Percentiles rank a stretch among this genome's conserved stretches.
Conservation (phyloP, 1,284 basidiomycete species). For the Apiotrichum mycotoxinovorans region DNA sequence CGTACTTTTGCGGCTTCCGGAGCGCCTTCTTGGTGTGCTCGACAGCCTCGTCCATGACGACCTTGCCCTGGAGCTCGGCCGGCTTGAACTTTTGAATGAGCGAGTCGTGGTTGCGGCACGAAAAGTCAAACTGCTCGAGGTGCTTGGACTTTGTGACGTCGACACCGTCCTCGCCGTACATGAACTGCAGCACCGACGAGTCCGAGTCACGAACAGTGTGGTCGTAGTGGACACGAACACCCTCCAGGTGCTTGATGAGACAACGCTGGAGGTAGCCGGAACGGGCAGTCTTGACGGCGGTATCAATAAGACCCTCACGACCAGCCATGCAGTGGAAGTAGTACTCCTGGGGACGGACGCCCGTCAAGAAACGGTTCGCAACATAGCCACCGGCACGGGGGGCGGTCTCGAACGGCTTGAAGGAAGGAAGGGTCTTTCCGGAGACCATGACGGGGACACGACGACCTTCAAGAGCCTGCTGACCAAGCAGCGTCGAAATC, state of each 20-base stretch:
- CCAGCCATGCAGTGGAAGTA: slow-evolving; percentile 99
- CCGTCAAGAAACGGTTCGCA: slow-evolving; percentile 98
- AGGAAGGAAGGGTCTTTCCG: slow-evolving; percentile 96
- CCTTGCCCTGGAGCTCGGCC: slow-evolving; percentile 57
- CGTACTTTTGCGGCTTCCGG: slow-evolving; percentile 64
- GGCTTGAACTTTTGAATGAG: slow-evolving; percentile 73
- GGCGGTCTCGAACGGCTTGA: slow-evolving; percentile 94
- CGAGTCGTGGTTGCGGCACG: slow-evolving; percentile 79
- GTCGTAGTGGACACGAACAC: slow-evolving; percentile 94
- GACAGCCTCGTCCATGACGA: slow-evolving; percentile 67
- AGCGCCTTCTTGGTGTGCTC: slow-evolving; percentile 86
- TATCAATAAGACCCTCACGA: slow-evolving; percentile 97
- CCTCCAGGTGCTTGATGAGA: slow-evolving; percentile 97
- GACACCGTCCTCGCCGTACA: slow-evolving; percentile 93
- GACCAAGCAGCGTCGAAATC: slow-evolving; percentile 94
- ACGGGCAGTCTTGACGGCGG: slow-evolving; percentile 97
- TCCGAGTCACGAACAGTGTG: slow-evolving; percentile 96
- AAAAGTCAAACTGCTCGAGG: slow-evolving; percentile 85
- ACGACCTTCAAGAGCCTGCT: slow-evolving; percentile 96
- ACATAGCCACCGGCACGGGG: slow-evolving; percentile 99
- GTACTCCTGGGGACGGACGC: slow-evolving; percentile 97
- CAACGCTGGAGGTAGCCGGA: slow-evolving; percentile 98
- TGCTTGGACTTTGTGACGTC: slow-evolving; percentile 96
- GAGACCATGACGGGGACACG: slow-evolving; percentile 99
- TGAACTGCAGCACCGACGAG: slow-evolving; percentile 89